Base-by-base conservation (phyloP, 116 monocot species). In the Iris pallida region DNA sequence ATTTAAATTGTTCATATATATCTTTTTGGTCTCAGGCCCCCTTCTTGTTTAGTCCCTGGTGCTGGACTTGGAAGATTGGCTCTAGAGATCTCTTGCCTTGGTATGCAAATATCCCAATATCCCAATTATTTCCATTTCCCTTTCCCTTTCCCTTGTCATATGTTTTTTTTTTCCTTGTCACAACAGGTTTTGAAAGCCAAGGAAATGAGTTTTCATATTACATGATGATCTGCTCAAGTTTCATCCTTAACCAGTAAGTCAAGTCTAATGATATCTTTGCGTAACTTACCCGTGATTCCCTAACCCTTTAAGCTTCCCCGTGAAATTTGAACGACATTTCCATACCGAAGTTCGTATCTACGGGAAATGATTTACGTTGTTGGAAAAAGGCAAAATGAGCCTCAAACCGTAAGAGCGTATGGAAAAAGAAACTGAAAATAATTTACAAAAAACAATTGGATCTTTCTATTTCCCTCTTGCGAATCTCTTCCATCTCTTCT, bases 161-260 rank as follows among this genome's bases (percentile, higher is more conserved):
- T 19, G 5, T 49, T 43, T 70, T 61, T 12, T 53, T 0, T 65
- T n/a, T n/a, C n/a, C 68, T 51, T 18, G 20, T 19, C 20, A 9
- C 62, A 57, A 53, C 69, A 96, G 96, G 96, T 73, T 96, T 96
- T 85, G 64, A 75, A 47, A 73, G 84, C 74, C 86, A 96, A 60
- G 96, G 96, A 65, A 96, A 96, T 81, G 96, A 96, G 61, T 96
- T 96, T 70, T 96, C 96, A 20, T 96, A 96, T 79, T 96, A 96
- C 67, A 96, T 92, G 91, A 91, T 96, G 92, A 96, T 96, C 59
- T 96, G 96, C 79, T 92, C 92, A 15, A 96, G 85, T 70, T 96
- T 96, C 73, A 96, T 96, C 59, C 86, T 96, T 40, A 96, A 96
- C 75, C 80, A 89, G 96, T 96, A 96, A 76, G 95, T 47, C 44